phyloP scores from a whole-genome alignment of 2,329 filamentous ascomycete genomes.

The Malbranchea cinnamomea region DNA sequence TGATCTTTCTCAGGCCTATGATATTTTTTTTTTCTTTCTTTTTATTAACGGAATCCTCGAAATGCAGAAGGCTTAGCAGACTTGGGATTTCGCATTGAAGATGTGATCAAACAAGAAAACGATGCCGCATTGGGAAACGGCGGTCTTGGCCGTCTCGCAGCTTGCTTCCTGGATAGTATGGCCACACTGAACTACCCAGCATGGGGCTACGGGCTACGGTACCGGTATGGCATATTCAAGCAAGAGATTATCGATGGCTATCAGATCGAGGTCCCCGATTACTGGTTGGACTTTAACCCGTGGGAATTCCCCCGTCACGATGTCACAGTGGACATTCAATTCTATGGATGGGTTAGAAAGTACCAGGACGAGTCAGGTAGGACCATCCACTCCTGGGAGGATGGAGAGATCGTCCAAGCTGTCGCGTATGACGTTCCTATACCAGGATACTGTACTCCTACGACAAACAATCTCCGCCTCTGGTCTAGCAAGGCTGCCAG shows the following conservation, averaged over 20 bases:
- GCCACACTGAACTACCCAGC: slow-evolving; percentile 90
- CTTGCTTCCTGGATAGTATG: slow-evolving; percentile 92
- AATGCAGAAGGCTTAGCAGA: slow-evolving; percentile 59
- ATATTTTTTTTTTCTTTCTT: not conserved
- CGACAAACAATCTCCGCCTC: slow-evolving; percentile 89
- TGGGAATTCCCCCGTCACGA: slow-evolving; percentile 98
- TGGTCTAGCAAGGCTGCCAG: slow-evolving; percentile 97
- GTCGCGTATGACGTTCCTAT: slow-evolving; percentile 89
- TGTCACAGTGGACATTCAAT: slow-evolving; percentile 91
- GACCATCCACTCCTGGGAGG: slow-evolving; percentile 65
- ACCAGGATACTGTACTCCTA: slow-evolving; percentile 75
- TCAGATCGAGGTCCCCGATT: slow-evolving; percentile 94
- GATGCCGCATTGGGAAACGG: slow-evolving; percentile 94
- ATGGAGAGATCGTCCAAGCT: slow-evolving; percentile 80
- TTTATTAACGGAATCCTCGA: slow-evolving; percentile 5
- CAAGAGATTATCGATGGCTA: slow-evolving; percentile 98
- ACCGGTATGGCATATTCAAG: slow-evolving; percentile 97
- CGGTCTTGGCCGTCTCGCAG: slow-evolving; percentile 82
- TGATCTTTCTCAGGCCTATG: not conserved
- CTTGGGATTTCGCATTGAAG: slow-evolving; percentile 92
- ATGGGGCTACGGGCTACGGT: slow-evolving; percentile 93
- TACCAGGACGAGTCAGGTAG: slow-evolving; percentile 62
- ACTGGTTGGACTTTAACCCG: slow-evolving; percentile 98
- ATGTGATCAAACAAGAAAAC: slow-evolving; percentile 86
- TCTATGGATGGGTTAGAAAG: slow-evolving; percentile 76